Evolutionary conservation across 331 rosid species (phyloP), one percentile per base, ranked within the genome.

Genomic region (Saraca asoca): DNA sequence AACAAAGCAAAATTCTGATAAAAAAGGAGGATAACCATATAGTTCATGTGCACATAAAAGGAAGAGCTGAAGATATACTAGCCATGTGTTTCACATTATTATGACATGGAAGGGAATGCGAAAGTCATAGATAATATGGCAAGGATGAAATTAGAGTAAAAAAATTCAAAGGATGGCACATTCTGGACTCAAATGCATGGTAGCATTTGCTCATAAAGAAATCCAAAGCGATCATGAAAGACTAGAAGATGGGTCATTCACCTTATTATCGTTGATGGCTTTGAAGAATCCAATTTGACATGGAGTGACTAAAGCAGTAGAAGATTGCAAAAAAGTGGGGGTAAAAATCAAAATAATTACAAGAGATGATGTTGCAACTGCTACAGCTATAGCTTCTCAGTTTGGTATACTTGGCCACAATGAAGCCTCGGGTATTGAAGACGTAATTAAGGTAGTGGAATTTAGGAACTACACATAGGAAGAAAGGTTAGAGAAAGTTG

Each of bases 151-250:
- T 44, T 44, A 3, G 16, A 12, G 50, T 4, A 44, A 9, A 4
- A n/a, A 2, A 44, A 44, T 44, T 14, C 50, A 44, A 44, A 14
- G 11, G 15, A 44, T 44, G 16, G 2, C 16, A 78, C 66, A 48
- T 51, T 49, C 5, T 75, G 81, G 77, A 45, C 66, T 79, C 17
- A 33, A 50, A 7, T 74, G 77, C 55, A 74, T 74, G 31, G 31
- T 24, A 9, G 83, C 79, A 17, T 77, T 74, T 43, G 73, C 79
- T 11, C 73, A 66, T 29, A 74, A 53, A 45, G 46, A 59, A 56
- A 9, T 68, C 38, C 5, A 24, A 37, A 10, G 57, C 10, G 12
- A 9, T 15, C 1, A 46, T 9, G 29, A 9, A 15, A 48, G 11
- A 15, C 57, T 67, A 2, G n/a, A 73, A 56, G 72, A 54, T 44